Evolutionary conservation across 1,139 yeast species (phyloP), one percentile per base, ranked within the genome.

Genomic region (Arxiozyma heterogenica): DNA sequence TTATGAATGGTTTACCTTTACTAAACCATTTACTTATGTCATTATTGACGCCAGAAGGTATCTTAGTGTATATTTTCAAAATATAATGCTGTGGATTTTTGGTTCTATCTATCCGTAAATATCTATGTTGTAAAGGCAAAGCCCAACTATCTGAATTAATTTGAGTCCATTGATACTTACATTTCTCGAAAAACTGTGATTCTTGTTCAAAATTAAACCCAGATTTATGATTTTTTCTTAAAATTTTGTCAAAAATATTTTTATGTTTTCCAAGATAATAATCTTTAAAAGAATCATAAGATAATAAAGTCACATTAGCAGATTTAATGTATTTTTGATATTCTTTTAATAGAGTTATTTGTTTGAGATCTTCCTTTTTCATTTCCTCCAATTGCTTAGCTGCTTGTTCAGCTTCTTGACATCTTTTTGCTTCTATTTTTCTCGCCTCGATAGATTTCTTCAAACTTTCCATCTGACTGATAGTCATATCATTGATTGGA

Each of bases 121-220:
- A 46, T 38, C 49, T 46, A 1, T 21, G 22, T 22, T 38, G 53
- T 22, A 67, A 46, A 1, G 64, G 54, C 38, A 66, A 51, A 6
- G 63, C 69, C 70, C 71, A 67, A 11, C 62, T 62, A 41, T 55
- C 52, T 9, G 55, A 55, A 17, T 64, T 55, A 51, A 65, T 59
- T 48, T 55, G 62, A 6, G 66, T 63, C 69, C 69, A 67, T 5
- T 68, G 67, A 53, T 59, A 64, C 18, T 56, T 54, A 5, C 74
- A 70, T 6, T 58, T 44, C 22, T 49, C 30, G 11, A 64, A 46
- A 21, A 58, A 48, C 34, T 51, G 55, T 11, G 51, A 47, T 49
- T 64, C 70, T 45, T 53, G 52, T 22, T 54, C 47, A 41, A 41
- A 41, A 41, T 55, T 20, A 21, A 44, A 41, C 15, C 6, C 34